Evolutionary conservation across 192 early-diverging fungal genomes (phyloP), one percentile per base, ranked within the genome.

Genomic region (Helicostylum pulchrum): DNA sequence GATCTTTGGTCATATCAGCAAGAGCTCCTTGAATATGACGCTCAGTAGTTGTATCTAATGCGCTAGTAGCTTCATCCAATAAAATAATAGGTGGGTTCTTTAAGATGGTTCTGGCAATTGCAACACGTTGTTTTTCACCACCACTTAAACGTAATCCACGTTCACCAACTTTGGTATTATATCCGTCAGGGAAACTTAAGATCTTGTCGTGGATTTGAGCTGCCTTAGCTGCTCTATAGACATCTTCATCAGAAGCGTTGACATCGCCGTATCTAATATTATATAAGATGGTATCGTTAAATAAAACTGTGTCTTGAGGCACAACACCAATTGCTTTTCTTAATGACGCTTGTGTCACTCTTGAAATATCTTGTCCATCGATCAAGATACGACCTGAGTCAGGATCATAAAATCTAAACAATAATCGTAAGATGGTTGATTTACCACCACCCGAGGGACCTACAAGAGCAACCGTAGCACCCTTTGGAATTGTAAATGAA

Each of bases 271-370:
- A 98, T 12, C 87, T 85, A 70, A 98, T 95, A 74, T 98, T 98
- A 82, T 94, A 96, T 34, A 80, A 79, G 54, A 98, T 88, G 8
- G 93, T 91, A 61, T 97, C 92, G 70, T 98, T 98, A 77, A 98
- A 98, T 15, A 97, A 81, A 0, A 97, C 93, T 9, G 94, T 94
- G 71, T 97, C 94, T 71, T 93, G 87, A 19, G 96, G 95, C 17
- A 98, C 96, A 43, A 97, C 93, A 20, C 94, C 94, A 61, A 98
- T 92, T 42, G 83, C 80, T 26, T 79, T 68, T 14, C 96, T 85
- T 42, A 98, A 80, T 43, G 87, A 88, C 44, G 76, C 63, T 68
- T 90, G 92, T 4, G 79, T 87, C 34, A 88, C 83, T 39, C 62
- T 39, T 8, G 82, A 72, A 19, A 92, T 83, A 63, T 92, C 88